Evolutionary conservation across 805 yeast genomes (phyloP).

Genomic region (Teunomyces barrocoloradensis): DNA sequence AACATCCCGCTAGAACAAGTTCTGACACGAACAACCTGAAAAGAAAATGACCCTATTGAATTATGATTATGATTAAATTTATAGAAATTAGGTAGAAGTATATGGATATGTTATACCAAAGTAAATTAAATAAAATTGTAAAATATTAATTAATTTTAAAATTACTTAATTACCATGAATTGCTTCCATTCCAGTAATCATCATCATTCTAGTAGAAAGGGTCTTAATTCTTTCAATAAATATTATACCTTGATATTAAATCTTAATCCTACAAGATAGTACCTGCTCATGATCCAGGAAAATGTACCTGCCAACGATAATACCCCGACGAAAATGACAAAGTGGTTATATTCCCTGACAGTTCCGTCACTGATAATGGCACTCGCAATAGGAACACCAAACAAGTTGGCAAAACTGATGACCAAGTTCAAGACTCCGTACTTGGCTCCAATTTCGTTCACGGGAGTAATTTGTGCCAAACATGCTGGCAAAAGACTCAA

Average conservation of each 20-base stretch:
- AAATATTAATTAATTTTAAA: neutral
- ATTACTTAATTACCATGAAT: too few species aligned
- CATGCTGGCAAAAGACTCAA: constrained; percentile 35
- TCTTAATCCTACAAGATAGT: constrained; percentile 14
- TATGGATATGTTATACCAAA: too few species aligned
- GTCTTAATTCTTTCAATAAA: neutral
- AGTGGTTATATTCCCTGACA: constrained; percentile 24
- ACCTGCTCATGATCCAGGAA: constrained; percentile 23
- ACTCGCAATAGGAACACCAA: constrained; percentile 35
- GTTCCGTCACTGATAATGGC: constrained; percentile 28
- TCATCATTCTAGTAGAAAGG: neutral
- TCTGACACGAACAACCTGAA: neutral
- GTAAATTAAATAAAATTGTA: neutral
- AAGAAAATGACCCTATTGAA: neutral
- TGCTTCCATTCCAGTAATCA: too few species aligned
- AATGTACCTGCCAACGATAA: constrained; percentile 26
- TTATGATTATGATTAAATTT: too few species aligned
- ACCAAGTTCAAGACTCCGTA: constrained; percentile 33
- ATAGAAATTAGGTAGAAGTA: too few species aligned
- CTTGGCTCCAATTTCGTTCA: constrained; percentile 34
- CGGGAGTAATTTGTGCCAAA: constrained; percentile 22
- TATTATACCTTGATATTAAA: constrained; percentile 14
- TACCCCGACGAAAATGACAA: constrained; percentile 30
- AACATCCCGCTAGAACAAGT: neutral
- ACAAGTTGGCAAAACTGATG: constrained; percentile 29